Evolutionary conservation across 1,284 basidiomycete species (phyloP).

Genomic region (Fomitopsis schrenkii): DNA sequence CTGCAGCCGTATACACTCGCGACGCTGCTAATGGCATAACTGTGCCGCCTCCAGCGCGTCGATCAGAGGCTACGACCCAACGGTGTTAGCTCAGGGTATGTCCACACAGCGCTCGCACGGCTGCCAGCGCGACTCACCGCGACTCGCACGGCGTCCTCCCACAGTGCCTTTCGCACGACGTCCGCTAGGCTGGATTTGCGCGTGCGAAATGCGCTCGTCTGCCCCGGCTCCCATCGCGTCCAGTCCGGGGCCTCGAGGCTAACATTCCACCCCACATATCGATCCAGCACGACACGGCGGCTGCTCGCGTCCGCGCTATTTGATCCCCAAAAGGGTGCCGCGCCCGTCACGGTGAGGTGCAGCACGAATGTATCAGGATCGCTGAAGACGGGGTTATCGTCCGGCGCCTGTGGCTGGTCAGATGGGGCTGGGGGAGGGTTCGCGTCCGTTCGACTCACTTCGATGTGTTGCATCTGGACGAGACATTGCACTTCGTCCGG

Average conservation of each 20-base stretch:
- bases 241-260: conserved; percentile 16
- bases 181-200: conserved; percentile 9
- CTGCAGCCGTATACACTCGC: neutral
- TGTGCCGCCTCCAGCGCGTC: conserved; percentile 7
- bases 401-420: conserved; percentile 9
- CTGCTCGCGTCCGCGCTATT: conserved; percentile 1
- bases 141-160: neutral
- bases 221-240: conserved; percentile 8
- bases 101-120: neutral
- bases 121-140: conserved; percentile 7
- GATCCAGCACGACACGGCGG: conserved; percentile 11
- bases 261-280: conserved; percentile 11
- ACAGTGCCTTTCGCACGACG: conserved; percentile 4
- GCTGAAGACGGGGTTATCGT: conserved; percentile 10
- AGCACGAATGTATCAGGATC: conserved; percentile 17
- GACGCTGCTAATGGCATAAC: neutral
- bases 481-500: conserved; percentile 15
- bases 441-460: conserved; percentile 11
- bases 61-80: conserved; percentile 5
- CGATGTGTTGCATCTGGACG: conserved; percentile 11
- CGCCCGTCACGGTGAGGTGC: conserved; percentile 12
- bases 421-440: neutral
- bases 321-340: neutral
- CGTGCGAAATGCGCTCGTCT: conserved; percentile 12
- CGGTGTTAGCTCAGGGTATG: neutral